Conservation (phyloP, 495 filamentous ascomycete species). For the Staphylotrichum tortipilum region DNA sequence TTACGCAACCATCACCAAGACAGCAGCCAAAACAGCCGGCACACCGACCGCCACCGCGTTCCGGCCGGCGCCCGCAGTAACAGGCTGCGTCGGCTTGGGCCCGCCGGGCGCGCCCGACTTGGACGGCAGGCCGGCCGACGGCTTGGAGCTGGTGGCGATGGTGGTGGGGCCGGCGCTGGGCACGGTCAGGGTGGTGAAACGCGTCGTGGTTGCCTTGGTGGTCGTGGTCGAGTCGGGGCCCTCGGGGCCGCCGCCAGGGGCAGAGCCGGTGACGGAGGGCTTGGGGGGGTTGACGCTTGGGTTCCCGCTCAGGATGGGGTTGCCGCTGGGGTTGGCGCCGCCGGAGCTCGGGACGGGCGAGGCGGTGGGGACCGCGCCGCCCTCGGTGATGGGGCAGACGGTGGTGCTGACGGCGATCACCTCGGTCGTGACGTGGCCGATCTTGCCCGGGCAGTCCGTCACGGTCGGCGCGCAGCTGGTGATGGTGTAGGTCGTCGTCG, state of each 20-base stretch:
- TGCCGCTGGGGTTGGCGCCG: not conserved
- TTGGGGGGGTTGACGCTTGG: not conserved
- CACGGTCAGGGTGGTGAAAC: no score
- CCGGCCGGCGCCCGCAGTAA: conserved; percentile 23
- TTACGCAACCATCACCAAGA: conserved; percentile 20
- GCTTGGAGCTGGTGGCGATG: not conserved
- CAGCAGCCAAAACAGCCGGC: conserved; percentile 15
- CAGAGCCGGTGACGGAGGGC: not conserved
- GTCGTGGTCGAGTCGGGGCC: conserved; percentile 5
- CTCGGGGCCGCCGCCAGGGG: no score
- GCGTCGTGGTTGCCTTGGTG: not conserved
- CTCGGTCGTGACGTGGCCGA: conserved; percentile 32
- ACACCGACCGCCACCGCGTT: conserved; percentile 19
- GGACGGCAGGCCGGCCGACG: conserved; percentile 6
- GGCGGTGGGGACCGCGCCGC: not conserved
- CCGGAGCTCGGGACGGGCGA: not conserved
- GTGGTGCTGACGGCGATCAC: conserved; percentile 30
- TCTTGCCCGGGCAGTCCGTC: conserved; percentile 47
- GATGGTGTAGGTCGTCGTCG: conserved; percentile 47
- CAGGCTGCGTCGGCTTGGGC: conserved; percentile 4
- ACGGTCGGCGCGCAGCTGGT: conserved; percentile 49
- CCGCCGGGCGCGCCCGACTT: conserved; percentile 1
- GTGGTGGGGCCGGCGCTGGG: no score
- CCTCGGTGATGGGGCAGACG: conserved; percentile 27
- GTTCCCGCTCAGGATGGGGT: not conserved